Percentiles rank a stretch among this genome's conserved stretches.
These are phyloP conservation scores for Euphorbia schlechtendalii DNA, from an alignment of 441 rosid species.

Conservation along the genomic window DNA sequence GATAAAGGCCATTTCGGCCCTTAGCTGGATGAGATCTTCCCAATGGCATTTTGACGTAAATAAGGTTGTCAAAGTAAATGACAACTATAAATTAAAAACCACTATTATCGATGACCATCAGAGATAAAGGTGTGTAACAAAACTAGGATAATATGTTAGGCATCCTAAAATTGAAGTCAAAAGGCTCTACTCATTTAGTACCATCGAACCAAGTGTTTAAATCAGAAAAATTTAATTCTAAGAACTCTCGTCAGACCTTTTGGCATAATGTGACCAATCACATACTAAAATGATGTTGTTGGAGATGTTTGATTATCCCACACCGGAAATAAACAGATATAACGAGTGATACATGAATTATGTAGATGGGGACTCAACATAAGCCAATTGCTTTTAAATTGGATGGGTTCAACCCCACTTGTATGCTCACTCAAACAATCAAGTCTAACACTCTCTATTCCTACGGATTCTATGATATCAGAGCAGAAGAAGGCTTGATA, in stretches of 20 bases:
- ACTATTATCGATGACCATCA: slow-evolving; percentile 35
- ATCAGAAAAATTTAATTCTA: slow-evolving; percentile 32
- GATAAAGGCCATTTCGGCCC: slow-evolving; percentile 84
- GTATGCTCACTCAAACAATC: too few relatives aligned
- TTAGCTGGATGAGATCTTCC: slow-evolving; percentile 83
- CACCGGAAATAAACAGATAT: too few relatives aligned
- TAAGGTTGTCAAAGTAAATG: slow-evolving; percentile 54
- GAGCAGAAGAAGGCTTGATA: too few relatives aligned
- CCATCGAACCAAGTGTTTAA: slow-evolving; percentile 33
- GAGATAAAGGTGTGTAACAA: slow-evolving; percentile 25
- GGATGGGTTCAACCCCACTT: too few relatives aligned
- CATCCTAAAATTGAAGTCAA: slow-evolving; percentile 29
- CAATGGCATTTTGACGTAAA: slow-evolving; percentile 87
- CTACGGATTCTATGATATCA: too few relatives aligned
- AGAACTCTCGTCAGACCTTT: slow-evolving; percentile 59
- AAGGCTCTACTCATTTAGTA: slow-evolving; percentile 26
- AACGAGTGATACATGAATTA: too few relatives aligned
- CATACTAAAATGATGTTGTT: slow-evolving; percentile 58
- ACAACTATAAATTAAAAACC: slow-evolving; percentile 30
- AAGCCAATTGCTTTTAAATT: too few relatives aligned
- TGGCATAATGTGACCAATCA: slow-evolving; percentile 52
- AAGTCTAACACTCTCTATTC: too few relatives aligned
- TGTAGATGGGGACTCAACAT: too few relatives aligned
- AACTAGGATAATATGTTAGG: slow-evolving; percentile 22
- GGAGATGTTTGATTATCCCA: too few relatives aligned